A percentile compares a stretch with the other conserved stretches of the same genome.
These are phyloP conservation scores for Boletellus dicymbophilus DNA, from an alignment of 1,284 basidiomycete species.

Conservation along the genomic window DNA sequence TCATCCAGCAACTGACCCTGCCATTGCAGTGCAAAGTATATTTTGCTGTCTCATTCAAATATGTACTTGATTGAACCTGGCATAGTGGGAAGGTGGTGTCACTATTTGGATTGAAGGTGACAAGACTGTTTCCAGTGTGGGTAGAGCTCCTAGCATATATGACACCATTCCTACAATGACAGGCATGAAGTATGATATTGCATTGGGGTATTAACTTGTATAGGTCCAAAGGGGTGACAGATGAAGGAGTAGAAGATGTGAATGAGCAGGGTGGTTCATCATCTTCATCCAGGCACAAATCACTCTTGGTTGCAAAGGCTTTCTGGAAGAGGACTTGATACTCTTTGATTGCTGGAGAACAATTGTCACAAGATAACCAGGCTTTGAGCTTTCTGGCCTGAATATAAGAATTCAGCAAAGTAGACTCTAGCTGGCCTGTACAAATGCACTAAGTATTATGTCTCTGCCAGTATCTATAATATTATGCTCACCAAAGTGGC, in stretches of 20 bases:
- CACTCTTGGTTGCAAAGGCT: neutral
- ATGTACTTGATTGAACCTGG: constrained; percentile 11
- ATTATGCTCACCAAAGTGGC: constrained; percentile 11
- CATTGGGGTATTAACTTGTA: neutral
- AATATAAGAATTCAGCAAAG: neutral
- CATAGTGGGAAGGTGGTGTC: neutral
- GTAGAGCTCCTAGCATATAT: neutral
- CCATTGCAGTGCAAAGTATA: constrained; percentile 2
- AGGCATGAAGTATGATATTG: neutral
- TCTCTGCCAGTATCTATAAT: neutral
- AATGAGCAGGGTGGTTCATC: neutral
- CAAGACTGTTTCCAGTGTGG: constrained; percentile 6
- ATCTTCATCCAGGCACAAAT: neutral
- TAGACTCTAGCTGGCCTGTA: constrained; percentile 8
- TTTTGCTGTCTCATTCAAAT: constrained; percentile 1
- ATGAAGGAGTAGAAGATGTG: neutral
- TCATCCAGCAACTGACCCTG: neutral
- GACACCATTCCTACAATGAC: neutral
- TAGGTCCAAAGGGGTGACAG: neutral
- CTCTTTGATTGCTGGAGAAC: constrained; percentile 2
- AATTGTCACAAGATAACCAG: neutral
- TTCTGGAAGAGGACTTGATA: constrained; percentile 4
- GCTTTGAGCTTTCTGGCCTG: constrained; percentile 3
- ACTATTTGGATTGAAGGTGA: neutral
- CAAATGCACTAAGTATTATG: neutral